A percentile compares a stretch with the other conserved stretches of the same genome.
phyloP scores from a whole-genome alignment of 805 yeast species.

The Saccharomycopsis schoenii region DNA sequence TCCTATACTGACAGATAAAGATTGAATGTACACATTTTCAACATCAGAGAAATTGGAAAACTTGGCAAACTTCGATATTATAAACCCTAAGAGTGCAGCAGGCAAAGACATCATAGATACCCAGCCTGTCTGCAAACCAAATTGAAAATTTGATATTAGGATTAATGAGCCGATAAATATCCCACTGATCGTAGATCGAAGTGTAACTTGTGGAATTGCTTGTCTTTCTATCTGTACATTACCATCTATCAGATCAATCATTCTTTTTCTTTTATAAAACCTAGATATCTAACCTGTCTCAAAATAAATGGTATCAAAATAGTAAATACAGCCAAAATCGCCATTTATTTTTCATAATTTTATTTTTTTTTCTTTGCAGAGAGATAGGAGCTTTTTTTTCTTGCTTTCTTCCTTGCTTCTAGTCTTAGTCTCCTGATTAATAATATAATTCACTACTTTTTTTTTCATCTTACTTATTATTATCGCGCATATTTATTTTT shows the following conservation, averaged over 20 bases:
- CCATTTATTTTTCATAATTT: neutral
- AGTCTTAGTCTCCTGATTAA: neutral
- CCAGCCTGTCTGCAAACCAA: constrained; percentile 98
- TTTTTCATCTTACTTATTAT: neutral
- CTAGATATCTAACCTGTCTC: too few species aligned
- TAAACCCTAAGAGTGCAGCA: constrained; percentile 79
- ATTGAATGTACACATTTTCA: constrained; percentile 88
- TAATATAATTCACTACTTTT: neutral
- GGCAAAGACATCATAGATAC: constrained; percentile 98
- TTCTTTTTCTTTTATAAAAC: neutral
- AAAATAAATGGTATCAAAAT: too few species aligned
- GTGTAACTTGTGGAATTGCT: constrained; percentile 53
- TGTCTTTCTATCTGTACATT: constrained; percentile 31
- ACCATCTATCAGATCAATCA: neutral
- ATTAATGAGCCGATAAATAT: constrained; percentile 79
- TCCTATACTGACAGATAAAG: constrained; percentile 93
- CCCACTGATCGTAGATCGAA: constrained; percentile 68
- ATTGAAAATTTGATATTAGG: constrained; percentile 83
- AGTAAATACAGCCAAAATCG: too few species aligned
- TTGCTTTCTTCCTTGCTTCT: neutral
- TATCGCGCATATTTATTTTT: neutral
- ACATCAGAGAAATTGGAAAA: constrained; percentile 55
- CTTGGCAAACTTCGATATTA: constrained; percentile 54
- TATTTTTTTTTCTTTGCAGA: neutral
- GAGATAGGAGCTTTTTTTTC: neutral